Evolutionary conservation across 179 eudicot genomes (phyloP).

Genomic region (Spergularia azorica): DNA sequence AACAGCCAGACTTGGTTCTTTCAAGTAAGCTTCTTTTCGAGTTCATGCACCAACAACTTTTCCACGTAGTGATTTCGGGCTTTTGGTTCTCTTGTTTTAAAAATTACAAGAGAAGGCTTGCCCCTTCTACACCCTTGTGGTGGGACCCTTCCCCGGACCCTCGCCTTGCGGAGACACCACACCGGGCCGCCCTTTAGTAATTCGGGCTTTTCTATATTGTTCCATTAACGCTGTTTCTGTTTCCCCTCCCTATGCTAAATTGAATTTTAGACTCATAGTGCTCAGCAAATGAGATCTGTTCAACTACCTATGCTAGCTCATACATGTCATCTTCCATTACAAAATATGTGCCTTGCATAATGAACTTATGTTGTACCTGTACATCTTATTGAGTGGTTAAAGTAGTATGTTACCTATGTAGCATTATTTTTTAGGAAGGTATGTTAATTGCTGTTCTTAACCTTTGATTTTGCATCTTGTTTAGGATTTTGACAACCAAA

Average conservation of each 20-base stretch:
- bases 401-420: neutral
- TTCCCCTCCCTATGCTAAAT: neutral
- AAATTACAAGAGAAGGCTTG: too few relatives aligned
- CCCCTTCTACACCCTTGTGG: too few relatives aligned
- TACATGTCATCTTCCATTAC: neutral
- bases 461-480: neutral
- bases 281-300: neutral
- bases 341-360: too few relatives aligned
- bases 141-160: too few relatives aligned
- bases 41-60: neutral
- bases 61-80: neutral
- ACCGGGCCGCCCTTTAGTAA: too few relatives aligned
- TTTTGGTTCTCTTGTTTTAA: too few relatives aligned
- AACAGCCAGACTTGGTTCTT: slow-evolving; percentile 56
- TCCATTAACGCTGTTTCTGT: neutral
- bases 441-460: neutral
- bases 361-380: neutral
- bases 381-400: neutral
- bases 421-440: neutral
- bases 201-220: neutral
- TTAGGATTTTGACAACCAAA: slow-evolving; percentile 71
- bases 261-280: neutral
- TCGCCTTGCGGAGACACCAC: too few relatives aligned
- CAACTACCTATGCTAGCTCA: neutral
- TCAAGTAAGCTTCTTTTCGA: slow-evolving; percentile 35